Evolutionary conservation across 225 moss, liverwort and hornwort genomes (phyloP).

Genomic region (Physcomitrellopsis africana): DNA sequence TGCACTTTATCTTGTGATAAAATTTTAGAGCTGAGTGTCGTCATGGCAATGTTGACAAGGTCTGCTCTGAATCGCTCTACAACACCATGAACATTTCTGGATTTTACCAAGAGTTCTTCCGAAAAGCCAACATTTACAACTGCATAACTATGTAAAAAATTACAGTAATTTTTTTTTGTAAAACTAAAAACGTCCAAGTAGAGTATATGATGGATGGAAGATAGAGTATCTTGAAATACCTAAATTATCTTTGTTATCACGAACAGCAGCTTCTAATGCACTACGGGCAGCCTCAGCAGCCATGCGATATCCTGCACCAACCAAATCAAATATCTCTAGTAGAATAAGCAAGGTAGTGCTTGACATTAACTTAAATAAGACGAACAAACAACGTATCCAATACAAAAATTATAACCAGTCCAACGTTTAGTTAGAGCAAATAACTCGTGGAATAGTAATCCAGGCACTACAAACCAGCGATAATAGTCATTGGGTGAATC

Average conservation of each 20-base stretch:
- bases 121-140: background rate
- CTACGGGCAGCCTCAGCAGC: conserved; percentile 85
- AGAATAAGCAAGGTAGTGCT: no score
- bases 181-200: no score
- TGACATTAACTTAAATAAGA: no score
- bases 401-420: no score
- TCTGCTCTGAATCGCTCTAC: conserved; percentile 86
- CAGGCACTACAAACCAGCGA: conserved; percentile 60
- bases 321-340: background rate
- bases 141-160: background rate
- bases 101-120: background rate
- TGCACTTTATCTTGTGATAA: conserved; percentile 94
- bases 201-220: no score
- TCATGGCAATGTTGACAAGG: conserved; percentile 97
- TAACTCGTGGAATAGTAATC: no score
- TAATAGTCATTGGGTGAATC: conserved; percentile 99
- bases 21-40: conserved; percentile 95
- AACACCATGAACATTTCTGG: background rate
- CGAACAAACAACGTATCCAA: no score
- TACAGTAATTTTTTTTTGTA: background rate
- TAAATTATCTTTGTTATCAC: conserved; percentile 80
- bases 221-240: conserved; percentile 35
- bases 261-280: conserved; percentile 68
- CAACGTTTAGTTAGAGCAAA: no score
- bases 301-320: conserved; percentile 88